A percentile compares a stretch with the other conserved stretches of the same genome.
Conservation (phyloP, 768 basidiomycete species). For the Suillus ampliporus region DNA sequence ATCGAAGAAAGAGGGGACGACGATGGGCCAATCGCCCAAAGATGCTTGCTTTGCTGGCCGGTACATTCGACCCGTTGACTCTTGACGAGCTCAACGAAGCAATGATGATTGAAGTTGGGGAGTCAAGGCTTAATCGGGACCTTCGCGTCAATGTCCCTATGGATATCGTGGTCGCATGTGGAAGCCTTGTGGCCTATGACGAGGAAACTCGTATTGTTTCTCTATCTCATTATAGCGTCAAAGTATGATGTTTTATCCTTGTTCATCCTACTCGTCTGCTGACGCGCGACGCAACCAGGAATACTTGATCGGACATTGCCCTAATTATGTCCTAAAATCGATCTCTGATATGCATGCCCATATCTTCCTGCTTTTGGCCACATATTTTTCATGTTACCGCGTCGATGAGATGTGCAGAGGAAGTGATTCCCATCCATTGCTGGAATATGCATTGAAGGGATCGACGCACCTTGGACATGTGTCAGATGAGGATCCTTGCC, state of each 20-base stretch:
- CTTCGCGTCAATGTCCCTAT: neutral
- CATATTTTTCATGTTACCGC: too few relatives aligned
- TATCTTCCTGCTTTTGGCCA: neutral
- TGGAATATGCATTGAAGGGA: neutral
- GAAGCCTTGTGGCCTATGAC: conserved; percentile 10
- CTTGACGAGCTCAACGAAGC: conserved; percentile 7
- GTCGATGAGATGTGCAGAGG: too few relatives aligned
- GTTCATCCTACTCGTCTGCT: too few relatives aligned
- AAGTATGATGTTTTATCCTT: conserved; percentile 4
- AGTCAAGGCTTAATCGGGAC: neutral
- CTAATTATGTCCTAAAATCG: neutral
- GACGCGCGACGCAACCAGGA: neutral
- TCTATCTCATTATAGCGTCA: conserved; percentile 15
- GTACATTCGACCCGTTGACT: neutral
- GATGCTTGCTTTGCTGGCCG: conserved; percentile 2
- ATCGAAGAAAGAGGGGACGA: conserved; percentile 4
- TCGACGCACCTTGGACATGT: neutral
- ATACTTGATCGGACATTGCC: neutral
- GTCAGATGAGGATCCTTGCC: neutral
- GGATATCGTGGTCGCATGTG: conserved; percentile 1
- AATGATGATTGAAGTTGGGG: conserved; percentile 1
- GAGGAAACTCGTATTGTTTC: neutral
- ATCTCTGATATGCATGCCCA: neutral
- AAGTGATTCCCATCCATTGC: too few relatives aligned
- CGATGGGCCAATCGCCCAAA: neutral